These are phyloP conservation scores for Iris macrosiphon DNA, from an alignment of 106 monocot species.

Conservation along the genomic window DNA sequence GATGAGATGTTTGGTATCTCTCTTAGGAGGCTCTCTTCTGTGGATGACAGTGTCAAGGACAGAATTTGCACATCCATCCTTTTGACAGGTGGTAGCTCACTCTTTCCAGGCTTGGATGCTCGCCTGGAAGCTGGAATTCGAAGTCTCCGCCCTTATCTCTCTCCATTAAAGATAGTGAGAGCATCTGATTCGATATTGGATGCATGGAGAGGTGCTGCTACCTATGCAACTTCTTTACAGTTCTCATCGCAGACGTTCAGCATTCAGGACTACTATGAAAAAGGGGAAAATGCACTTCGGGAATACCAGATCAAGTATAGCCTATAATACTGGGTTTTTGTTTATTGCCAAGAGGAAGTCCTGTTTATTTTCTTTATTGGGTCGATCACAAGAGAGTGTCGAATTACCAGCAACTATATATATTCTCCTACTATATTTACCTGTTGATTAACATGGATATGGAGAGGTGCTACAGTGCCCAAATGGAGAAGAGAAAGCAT, in stretches of 20 bases:
- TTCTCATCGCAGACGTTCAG: slow-evolving; percentile 68
- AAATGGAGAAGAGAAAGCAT: no score
- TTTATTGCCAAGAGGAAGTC: no score
- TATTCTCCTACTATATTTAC: no score
- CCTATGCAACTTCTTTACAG: slow-evolving; percentile 35
- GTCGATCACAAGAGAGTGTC: no score
- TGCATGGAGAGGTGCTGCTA: slow-evolving; percentile 91
- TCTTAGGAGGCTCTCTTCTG: slow-evolving; percentile 40
- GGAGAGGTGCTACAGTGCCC: no score
- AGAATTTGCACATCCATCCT: slow-evolving; percentile 65
- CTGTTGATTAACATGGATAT: no score
- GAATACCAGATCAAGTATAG: slow-evolving; percentile 54
- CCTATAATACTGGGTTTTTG: no score
- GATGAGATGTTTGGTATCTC: slow-evolving; percentile 78
- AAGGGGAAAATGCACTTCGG: slow-evolving; percentile 60
- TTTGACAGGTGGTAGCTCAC: slow-evolving; percentile 69
- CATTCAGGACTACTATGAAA: slow-evolving; percentile 79
- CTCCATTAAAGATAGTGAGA: slow-evolving; percentile 51
- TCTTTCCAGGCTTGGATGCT: slow-evolving; percentile 59
- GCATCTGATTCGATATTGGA: slow-evolving; percentile 71
- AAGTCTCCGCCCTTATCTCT: slow-evolving; percentile 53
- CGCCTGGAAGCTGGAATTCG: slow-evolving; percentile 73
- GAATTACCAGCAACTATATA: no score
- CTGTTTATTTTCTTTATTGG: no score
- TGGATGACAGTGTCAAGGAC: slow-evolving; percentile 26